Evolutionary conservation across 2,329 filamentous ascomycete genomes (phyloP).

Genomic region (Trichoderma endophyticum): DNA sequence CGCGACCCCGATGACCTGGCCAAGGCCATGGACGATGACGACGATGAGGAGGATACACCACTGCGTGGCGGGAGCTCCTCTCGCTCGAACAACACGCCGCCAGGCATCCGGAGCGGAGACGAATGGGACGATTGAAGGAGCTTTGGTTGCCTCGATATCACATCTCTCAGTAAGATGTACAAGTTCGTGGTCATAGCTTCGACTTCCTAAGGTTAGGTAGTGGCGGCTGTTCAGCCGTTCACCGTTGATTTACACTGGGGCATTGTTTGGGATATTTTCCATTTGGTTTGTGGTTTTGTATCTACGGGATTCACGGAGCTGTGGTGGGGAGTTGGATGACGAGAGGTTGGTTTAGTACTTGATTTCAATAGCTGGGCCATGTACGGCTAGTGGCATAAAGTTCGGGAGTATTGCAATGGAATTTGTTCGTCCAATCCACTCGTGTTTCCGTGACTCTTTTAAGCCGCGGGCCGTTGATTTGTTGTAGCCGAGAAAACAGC

Average conservation of each 20-base stretch:
- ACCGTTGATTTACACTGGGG: neutral
- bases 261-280: neutral
- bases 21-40: slow-evolving; percentile 54
- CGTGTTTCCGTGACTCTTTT: neutral
- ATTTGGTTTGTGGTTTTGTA: neutral
- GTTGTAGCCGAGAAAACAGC: neutral
- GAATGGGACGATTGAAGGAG: slow-evolving; percentile 43
- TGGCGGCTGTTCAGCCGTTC: neutral
- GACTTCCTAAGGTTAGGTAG: neutral
- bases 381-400: neutral
- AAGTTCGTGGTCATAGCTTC: neutral
- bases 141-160: neutral
- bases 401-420: neutral
- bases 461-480: neutral
- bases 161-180: neutral
- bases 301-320: neutral
- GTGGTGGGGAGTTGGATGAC: neutral
- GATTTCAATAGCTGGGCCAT: neutral
- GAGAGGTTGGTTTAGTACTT: neutral
- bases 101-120: slow-evolving; percentile 44
- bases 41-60: slow-evolving; percentile 32
- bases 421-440: neutral
- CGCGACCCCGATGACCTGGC: slow-evolving; percentile 64
- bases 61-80: slow-evolving; percentile 29
- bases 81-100: slow-evolving; percentile 29